These are phyloP conservation scores for Cordyceps cicadae DNA, from an alignment of 2,329 filamentous ascomycete genomes.

Conservation along the genomic window DNA sequence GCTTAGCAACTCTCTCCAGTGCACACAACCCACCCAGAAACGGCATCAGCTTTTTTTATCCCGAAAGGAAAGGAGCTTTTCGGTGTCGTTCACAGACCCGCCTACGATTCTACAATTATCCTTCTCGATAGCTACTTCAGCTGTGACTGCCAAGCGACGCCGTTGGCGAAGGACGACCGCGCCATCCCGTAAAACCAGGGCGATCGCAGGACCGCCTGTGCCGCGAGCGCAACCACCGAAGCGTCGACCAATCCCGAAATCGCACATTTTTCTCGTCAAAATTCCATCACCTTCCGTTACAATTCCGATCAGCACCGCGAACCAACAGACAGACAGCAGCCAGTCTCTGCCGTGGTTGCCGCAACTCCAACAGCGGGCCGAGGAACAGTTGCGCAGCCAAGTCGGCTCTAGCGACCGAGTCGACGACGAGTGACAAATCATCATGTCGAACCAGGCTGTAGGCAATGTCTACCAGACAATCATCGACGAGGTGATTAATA, in stretches of 20 bases:
- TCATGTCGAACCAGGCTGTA: constrained; percentile 52
- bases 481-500: constrained; percentile 80
- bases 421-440: constrained; percentile 16
- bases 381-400: not conserved
- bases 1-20: constrained; percentile 13
- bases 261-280: not conserved
- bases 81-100: not conserved
- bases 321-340: not conserved
- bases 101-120: not conserved
- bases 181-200: not conserved
- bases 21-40: constrained; percentile 13
- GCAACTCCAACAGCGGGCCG: not conserved
- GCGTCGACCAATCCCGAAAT: not conserved
- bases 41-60: not conserved
- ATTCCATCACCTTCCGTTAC: not conserved
- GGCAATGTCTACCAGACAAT: constrained; percentile 74
- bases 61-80: not conserved
- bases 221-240: not conserved
- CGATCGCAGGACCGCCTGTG: not conserved
- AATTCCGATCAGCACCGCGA: not conserved
- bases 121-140: not conserved
- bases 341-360: not conserved
- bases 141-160: not conserved
- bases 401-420: constrained; percentile 7
- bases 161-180: not conserved